A percentile compares a stretch with the other conserved stretches of the same genome.
These are phyloP conservation scores for Xylaria hypoxylon DNA, from an alignment of 2,329 filamentous ascomycete species.

Conservation along the genomic window DNA sequence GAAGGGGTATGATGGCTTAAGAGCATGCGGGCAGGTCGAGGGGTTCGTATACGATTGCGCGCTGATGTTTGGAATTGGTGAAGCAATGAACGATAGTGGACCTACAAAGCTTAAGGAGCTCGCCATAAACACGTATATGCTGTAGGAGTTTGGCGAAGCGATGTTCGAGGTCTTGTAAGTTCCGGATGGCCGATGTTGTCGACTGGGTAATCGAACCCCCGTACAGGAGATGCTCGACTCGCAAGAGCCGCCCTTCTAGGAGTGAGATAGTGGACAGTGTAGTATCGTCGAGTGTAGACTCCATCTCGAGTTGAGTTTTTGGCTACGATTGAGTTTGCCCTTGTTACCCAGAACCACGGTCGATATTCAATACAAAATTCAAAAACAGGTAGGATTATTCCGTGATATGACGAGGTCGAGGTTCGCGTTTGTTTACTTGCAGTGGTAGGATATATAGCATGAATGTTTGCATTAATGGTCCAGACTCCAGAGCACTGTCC, in stretches of 20 bases:
- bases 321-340: background rate
- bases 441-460: background rate
- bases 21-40: background rate
- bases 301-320: conserved; percentile 37
- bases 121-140: conserved; percentile 66
- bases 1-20: background rate
- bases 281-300: conserved; percentile 61
- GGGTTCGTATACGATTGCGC: background rate
- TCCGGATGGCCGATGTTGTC: conserved; percentile 56
- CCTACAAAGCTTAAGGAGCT: conserved; percentile 71
- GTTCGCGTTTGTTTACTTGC: background rate
- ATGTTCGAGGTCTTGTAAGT: conserved; percentile 64
- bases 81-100: conserved; percentile 12
- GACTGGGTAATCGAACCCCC: conserved; percentile 56
- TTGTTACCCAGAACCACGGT: background rate
- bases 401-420: background rate
- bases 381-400: background rate
- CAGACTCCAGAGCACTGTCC: too few relatives aligned
- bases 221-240: conserved; percentile 69
- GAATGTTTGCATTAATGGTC: too few relatives aligned
- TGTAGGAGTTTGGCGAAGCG: conserved; percentile 64
- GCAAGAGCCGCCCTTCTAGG: conserved; percentile 68
- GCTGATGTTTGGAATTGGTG: background rate
- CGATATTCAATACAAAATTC: background rate
- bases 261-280: conserved; percentile 67